These are phyloP conservation scores for Rhodotorula sp. DNA, from an alignment of 1,284 basidiomycete genomes.

Conservation along the genomic window DNA sequence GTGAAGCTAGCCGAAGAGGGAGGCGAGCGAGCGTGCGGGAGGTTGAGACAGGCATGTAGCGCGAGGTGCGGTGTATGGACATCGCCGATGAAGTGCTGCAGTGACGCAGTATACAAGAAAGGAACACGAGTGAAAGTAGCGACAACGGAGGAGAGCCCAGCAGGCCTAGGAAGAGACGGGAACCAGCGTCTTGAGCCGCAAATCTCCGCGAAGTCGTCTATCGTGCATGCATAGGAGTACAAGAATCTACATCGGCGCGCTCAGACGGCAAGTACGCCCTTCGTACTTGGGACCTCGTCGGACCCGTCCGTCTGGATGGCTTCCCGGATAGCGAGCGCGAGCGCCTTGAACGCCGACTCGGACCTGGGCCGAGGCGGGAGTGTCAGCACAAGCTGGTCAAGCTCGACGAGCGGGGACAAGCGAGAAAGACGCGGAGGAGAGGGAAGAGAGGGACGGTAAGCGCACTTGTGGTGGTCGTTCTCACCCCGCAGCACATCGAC, in stretches of 20 bases:
- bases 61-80: too few species aligned
- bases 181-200: neutral
- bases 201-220: neutral
- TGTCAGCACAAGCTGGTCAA: neutral
- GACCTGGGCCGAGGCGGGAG: conserved; percentile 58
- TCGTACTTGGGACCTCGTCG: conserved; percentile 93
- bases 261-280: conserved; percentile 71
- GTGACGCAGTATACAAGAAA: too few species aligned
- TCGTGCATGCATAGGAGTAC: neutral
- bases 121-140: too few species aligned
- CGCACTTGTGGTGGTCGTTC: conserved; percentile 96
- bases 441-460: too few species aligned
- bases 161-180: too few species aligned
- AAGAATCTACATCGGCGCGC: neutral
- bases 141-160: too few species aligned
- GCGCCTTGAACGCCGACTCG: conserved; percentile 96
- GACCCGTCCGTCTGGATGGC: conserved; percentile 88
- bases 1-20: too few species aligned
- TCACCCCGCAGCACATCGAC: conserved; percentile 90
- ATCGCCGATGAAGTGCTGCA: too few species aligned
- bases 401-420: neutral
- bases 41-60: too few species aligned
- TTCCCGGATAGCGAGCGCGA: conserved; percentile 91
- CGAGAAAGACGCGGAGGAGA: neutral
- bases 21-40: too few species aligned